phyloP scores from a whole-genome alignment of 345 rosid species.

The Brassica napus region Da-Ae NC_063452.1:63522501-63523000 shows the following conservation, averaged over 20 bases:
- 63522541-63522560: background rate
- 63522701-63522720: conserved; percentile 83
- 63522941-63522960: conserved; percentile 85
- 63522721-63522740: conserved; percentile 57
- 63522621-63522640: conserved; percentile 83
- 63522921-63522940: conserved; percentile 75
- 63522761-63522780: conserved; percentile 88
- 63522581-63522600: background rate
- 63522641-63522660: conserved; percentile 93
- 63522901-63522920: conserved; percentile 78
- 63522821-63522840: background rate
- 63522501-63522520: background rate
- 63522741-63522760: conserved; percentile 74
- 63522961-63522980: conserved; percentile 68
- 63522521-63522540: background rate
- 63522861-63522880: conserved; percentile 98
- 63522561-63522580: background rate
- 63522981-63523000: conserved; percentile 69
- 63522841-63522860: conserved; percentile 51
- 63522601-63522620: conserved; percentile 4
- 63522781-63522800: conserved; percentile 40
- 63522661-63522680: conserved; percentile 66
- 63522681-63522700: conserved; percentile 63
- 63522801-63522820: conserved; percentile 15
- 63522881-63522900: conserved; percentile 75